A percentile compares a stretch with the other conserved stretches of the same genome.
Evolutionary conservation across 495 filamentous ascomycete species (phyloP).

Genomic region (Geoglossum glabrum): DNA sequence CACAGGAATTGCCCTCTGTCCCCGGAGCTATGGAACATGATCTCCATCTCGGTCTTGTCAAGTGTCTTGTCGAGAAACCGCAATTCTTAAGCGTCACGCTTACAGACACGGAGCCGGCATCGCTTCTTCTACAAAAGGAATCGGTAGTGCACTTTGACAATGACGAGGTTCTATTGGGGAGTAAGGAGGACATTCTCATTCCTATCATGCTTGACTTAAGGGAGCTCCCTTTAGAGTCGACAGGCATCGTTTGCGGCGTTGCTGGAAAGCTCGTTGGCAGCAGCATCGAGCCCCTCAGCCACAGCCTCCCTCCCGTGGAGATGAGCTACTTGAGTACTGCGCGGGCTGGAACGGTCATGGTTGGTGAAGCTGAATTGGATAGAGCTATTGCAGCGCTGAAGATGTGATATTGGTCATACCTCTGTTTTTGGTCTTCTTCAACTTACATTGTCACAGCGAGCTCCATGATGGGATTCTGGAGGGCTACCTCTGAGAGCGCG

Average conservation of each 20-base stretch:
- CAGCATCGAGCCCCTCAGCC: slow-evolving; percentile 1
- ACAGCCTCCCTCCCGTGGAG: slow-evolving; percentile 37
- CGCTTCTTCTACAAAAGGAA: slow-evolving; percentile 57
- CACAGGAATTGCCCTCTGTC: slow-evolving; percentile 15
- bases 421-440: background rate
- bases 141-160: slow-evolving; percentile 42
- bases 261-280: slow-evolving; percentile 54
- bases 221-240: slow-evolving; percentile 67
- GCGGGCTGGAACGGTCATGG: slow-evolving; percentile 74
- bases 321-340: slow-evolving; percentile 83
- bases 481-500: background rate
- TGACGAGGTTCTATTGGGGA: slow-evolving; percentile 50
- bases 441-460: background rate
- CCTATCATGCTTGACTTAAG: slow-evolving; percentile 78
- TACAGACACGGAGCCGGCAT: slow-evolving; percentile 66
- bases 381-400: slow-evolving; percentile 51
- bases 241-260: slow-evolving; percentile 84
- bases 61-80: slow-evolving; percentile 50
- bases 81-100: slow-evolving; percentile 73
- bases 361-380: slow-evolving; percentile 48
- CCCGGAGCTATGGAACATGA: slow-evolving; percentile 27
- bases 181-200: slow-evolving; percentile 58
- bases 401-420: background rate
- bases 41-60: slow-evolving; percentile 45
- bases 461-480: background rate